Base-by-base conservation (phyloP, 805 yeast genomes). In the Starmerella geochares region DNA sequence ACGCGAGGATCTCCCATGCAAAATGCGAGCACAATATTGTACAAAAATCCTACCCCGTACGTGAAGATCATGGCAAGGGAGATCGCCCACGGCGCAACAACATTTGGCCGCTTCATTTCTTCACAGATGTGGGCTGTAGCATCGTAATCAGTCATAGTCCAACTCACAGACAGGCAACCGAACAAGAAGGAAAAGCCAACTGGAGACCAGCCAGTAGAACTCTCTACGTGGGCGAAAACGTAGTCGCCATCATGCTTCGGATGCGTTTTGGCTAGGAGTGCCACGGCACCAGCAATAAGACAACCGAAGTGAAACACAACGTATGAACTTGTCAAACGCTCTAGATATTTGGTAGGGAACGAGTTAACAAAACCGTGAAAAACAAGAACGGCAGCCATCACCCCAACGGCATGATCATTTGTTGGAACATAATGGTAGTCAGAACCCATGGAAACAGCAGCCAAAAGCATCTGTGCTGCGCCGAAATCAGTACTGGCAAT, bases 101-200 rank as follows among this genome's bases (percentile, higher is more conserved):
- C 67, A 13, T 75, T 75, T 17, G 84, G 81, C 52, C 73, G 69
- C 49, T 70, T 67, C 51, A 77, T 73, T 59, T 81, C 87, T 65
- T 81, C 88, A n/a, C 83, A 72, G 53, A 81, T 67, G 59, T 82
- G 86, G 68, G 80, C 81, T 0, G 86, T 83, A 20, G 83, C 77
- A 61, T 81, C 86, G 60, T 79, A 82, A 21, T 86, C 86, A 40
- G 81, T 74, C 85, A 81, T 80, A 33, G 81, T 77, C 68, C 68
- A 65, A 50, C 62, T 60, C n/a, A 64, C 65, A 16, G 68, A 59
- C 36, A 65, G 49, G 57, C 65, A 64, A 79, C 79, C 59, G 77
- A 74, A 74, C 58, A 77, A 60, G 60, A 77, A 77, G 3, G 80
- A 72, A 75, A 79, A 77, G 3, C 81, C 81, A 42, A 68, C 66